These are phyloP conservation scores for Ganoderma leucocontextum DNA, from an alignment of 1,284 basidiomycete genomes.

Conservation along the genomic window DNA sequence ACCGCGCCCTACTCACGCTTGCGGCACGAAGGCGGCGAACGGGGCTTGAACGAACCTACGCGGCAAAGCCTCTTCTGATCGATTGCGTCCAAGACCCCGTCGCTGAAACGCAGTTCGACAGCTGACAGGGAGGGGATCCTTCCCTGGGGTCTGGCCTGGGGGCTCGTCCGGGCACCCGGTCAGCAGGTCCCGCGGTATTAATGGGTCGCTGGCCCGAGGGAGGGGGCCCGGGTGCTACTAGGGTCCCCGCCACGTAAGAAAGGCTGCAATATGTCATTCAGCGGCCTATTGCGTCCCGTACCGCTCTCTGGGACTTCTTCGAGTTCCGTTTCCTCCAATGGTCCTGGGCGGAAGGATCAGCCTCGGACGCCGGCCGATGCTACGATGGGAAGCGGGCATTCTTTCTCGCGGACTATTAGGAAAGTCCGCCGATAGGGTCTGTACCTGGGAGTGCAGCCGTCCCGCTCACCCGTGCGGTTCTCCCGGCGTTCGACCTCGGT, in stretches of 20 bases:
- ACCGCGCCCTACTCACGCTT: conserved; percentile 3
- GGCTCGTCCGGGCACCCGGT: conserved; percentile 17
- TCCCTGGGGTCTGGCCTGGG: conserved; percentile 16
- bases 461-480: neutral
- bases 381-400: conserved; percentile 7
- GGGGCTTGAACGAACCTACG: conserved; percentile 18
- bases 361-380: conserved; percentile 6
- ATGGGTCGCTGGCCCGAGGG: conserved; percentile 17
- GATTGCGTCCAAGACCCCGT: conserved; percentile 13
- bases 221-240: conserved; percentile 3
- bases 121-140: conserved; percentile 17
- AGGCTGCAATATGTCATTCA: neutral
- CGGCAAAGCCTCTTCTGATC: conserved; percentile 14
- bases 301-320: conserved; percentile 8
- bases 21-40: conserved; percentile 30
- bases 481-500: neutral
- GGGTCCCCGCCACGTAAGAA: conserved; percentile 9
- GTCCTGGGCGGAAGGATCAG: conserved; percentile 4
- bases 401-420: conserved; percentile 9
- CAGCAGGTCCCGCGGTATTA: conserved; percentile 25
- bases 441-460: conserved; percentile 3
- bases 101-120: conserved; percentile 15
- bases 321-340: conserved; percentile 8
- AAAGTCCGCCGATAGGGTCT: conserved; percentile 12
- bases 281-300: neutral